A percentile compares a stretch with the other conserved stretches of the same genome.
phyloP scores from a whole-genome alignment of 306 rosid genomes.

The Quercus robur region DNA sequence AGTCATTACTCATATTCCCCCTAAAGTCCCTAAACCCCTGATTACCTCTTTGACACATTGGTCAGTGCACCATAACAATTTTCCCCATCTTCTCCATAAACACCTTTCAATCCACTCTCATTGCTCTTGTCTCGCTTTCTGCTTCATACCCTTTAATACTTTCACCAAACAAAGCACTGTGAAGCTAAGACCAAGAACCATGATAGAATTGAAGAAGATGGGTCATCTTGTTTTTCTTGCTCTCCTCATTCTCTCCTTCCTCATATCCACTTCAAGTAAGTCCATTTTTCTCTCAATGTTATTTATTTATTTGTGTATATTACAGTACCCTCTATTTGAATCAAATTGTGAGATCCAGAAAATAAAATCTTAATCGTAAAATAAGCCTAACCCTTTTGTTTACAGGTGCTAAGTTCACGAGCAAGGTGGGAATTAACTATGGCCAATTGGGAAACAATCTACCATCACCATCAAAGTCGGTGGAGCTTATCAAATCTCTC shows the following conservation, averaged over 20 bases:
- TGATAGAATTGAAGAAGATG: constrained; percentile 11
- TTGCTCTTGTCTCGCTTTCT: not conserved
- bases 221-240: constrained; percentile 8
- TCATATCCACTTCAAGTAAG: constrained; percentile 38
- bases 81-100: not conserved
- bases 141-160: not conserved
- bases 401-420: constrained; percentile 47
- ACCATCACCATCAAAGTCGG: constrained; percentile 46
- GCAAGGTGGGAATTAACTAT: constrained; percentile 56
- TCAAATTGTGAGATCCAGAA: too few species aligned
- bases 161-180: not conserved
- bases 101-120: not conserved
- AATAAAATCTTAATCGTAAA: not conserved
- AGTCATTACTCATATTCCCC: not conserved
- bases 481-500: constrained; percentile 45
- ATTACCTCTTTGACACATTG: not conserved
- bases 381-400: not conserved
- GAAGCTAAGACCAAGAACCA: not conserved
- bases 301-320: not conserved
- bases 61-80: not conserved
- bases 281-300: not conserved
- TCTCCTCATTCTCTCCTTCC: constrained; percentile 33
- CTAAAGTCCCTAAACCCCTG: not conserved
- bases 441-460: constrained; percentile 78
- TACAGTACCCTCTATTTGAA: too few species aligned